A percentile compares a stretch with the other conserved stretches of the same genome.
phyloP scores from a whole-genome alignment of 1,284 basidiomycete genomes.

The Coniferiporia sulphurascens region DNA sequence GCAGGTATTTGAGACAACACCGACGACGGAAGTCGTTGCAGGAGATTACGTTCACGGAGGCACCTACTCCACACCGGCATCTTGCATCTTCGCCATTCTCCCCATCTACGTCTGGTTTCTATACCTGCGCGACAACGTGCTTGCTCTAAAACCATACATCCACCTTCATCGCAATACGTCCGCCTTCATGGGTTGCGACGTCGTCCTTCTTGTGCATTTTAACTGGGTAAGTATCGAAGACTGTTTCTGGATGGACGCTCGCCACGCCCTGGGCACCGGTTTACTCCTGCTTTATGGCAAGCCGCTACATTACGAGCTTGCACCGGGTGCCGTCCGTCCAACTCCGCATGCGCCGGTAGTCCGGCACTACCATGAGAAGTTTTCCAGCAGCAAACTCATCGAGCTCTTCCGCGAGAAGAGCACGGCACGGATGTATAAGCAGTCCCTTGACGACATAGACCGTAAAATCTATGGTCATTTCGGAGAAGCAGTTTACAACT shows the following conservation, averaged over 20 bases:
- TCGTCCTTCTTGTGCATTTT: not conserved
- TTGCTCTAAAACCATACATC: not conserved
- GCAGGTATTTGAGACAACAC: not conserved
- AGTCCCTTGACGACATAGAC: not conserved
- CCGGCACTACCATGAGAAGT: not conserved
- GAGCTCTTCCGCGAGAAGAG: not conserved
- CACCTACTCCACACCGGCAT: not conserved
- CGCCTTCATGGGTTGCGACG: not conserved
- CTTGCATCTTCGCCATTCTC: not conserved
- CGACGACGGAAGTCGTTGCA: not conserved
- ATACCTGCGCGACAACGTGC: not conserved
- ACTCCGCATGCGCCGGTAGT: not conserved
- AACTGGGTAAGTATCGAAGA: slow-evolving; percentile 2
- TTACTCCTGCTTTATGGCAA: not conserved
- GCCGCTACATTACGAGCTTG: not conserved
- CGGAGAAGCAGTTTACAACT: not conserved
- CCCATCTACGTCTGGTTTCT: not conserved
- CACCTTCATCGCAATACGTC: not conserved
- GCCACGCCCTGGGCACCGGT: not conserved
- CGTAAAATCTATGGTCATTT: not conserved
- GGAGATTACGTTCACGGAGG: not conserved
- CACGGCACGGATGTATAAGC: not conserved
- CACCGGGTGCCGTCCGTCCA: not conserved
- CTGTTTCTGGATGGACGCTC: not conserved
- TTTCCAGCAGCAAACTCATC: not conserved